A percentile compares a stretch with the other conserved stretches of the same genome.
These are phyloP conservation scores for Trifolium repens DNA, from an alignment of 306 rosid genomes.

Conservation along the genomic window DNA sequence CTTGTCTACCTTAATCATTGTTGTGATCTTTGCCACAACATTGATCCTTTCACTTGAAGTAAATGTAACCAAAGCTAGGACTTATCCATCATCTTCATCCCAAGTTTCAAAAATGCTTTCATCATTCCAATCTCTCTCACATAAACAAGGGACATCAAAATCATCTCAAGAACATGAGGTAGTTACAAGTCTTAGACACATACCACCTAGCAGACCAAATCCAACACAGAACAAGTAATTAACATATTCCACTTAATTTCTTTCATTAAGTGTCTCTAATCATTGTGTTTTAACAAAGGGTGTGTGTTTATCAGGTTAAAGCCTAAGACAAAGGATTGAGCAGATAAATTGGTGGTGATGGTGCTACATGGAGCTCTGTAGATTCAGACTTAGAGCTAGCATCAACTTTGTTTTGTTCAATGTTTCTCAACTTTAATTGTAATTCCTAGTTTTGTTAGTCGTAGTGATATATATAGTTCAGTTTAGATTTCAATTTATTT, in stretches of 20 bases:
- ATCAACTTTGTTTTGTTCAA: constrained; percentile 29
- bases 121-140: constrained; percentile 38
- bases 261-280: constrained; percentile 22
- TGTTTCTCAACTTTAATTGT: not conserved
- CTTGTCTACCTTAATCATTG: constrained; percentile 51
- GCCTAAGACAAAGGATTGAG: constrained; percentile 53
- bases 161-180: constrained; percentile 37
- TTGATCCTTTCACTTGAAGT: constrained; percentile 50
- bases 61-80: constrained; percentile 54
- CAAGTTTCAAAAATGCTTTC: constrained; percentile 39
- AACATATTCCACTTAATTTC: not conserved
- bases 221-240: constrained; percentile 86
- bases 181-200: constrained; percentile 62
- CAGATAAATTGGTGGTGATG: constrained; percentile 15
- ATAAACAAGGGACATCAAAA: constrained; percentile 35
- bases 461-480: constrained; percentile 35
- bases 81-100: constrained; percentile 41
- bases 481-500: constrained; percentile 32
- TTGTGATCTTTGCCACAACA: constrained; percentile 48
- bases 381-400: constrained; percentile 38
- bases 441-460: constrained; percentile 32
- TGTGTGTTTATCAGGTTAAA: constrained; percentile 54
- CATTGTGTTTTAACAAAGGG: constrained; percentile 36
- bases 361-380: constrained; percentile 30
- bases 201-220: constrained; percentile 82